Evolutionary conservation across 2,329 filamentous ascomycete genomes (phyloP).

Genomic region (Calonectria pseudoturangicola): DNA sequence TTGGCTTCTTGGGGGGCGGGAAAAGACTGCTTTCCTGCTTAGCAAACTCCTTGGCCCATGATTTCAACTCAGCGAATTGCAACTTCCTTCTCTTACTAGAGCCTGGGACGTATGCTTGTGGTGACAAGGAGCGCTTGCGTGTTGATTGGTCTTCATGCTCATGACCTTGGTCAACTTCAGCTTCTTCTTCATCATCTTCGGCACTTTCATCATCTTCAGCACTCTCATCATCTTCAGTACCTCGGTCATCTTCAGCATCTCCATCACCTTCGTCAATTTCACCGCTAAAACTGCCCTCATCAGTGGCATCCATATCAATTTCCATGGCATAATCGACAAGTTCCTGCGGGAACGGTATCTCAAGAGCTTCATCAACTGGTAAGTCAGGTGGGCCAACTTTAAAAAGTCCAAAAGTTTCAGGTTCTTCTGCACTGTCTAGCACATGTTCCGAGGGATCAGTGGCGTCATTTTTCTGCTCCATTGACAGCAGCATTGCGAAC

Average conservation of each 20-base stretch:
- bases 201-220: neutral
- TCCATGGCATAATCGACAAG: slow-evolving; percentile 65
- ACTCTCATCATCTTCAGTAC: neutral
- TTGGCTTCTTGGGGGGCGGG: slow-evolving; percentile 13
- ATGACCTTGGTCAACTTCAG: neutral
- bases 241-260: neutral
- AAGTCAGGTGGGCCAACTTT: slow-evolving; percentile 61
- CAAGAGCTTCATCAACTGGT: slow-evolving; percentile 59
- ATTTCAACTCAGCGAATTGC: slow-evolving; percentile 4
- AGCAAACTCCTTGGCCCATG: slow-evolving; percentile 17
- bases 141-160: neutral
- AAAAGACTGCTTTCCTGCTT: slow-evolving; percentile 31
- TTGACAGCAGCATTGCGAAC: slow-evolving; percentile 50
- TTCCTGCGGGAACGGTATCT: slow-evolving; percentile 61
- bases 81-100: slow-evolving; percentile 41
- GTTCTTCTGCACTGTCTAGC: slow-evolving; percentile 44
- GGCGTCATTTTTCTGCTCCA: slow-evolving; percentile 39
- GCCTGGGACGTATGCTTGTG: slow-evolving; percentile 23
- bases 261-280: neutral
- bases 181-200: neutral
- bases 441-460: too few relatives aligned
- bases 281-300: neutral
- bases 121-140: slow-evolving; percentile 41
- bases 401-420: slow-evolving; percentile 60
- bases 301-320: slow-evolving; percentile 57